Conservation (phyloP, 2,329 filamentous ascomycete species). For the Aspergillus pseudoviridinutans region DNA sequence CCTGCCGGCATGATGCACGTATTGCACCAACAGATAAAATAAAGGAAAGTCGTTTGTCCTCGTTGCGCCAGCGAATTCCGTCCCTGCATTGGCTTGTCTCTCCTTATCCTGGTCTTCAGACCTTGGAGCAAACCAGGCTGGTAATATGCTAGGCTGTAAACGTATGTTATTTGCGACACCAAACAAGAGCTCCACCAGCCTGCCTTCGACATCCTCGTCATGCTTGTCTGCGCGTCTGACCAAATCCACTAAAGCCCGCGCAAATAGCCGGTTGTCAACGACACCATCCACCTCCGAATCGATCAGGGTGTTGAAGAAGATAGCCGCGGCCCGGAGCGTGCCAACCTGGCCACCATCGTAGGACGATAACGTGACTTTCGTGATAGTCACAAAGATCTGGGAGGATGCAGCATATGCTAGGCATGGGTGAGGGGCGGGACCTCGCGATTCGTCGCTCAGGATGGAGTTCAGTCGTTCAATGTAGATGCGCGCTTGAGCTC, state of each 20-base stretch:
- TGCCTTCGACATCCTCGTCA: conserved; percentile 75
- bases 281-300: conserved; percentile 97
- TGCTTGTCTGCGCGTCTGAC: conserved; percentile 66
- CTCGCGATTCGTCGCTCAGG: conserved; percentile 82
- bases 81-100: conserved; percentile 47
- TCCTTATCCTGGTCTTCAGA: conserved; percentile 36
- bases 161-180: conserved; percentile 96
- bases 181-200: conserved; percentile 89
- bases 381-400: conserved; percentile 84
- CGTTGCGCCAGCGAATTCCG: conserved; percentile 76
- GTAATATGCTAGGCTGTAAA: conserved; percentile 77
- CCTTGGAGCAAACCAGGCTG: conserved; percentile 81
- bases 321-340: conserved; percentile 78
- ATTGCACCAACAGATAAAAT: conserved; percentile 93
- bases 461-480: conserved; percentile 60
- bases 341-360: conserved; percentile 63
- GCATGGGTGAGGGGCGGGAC: conserved; percentile 85
- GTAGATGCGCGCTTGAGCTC: conserved; percentile 48
- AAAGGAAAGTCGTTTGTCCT: conserved; percentile 91
- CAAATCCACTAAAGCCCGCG: conserved; percentile 80
- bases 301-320: conserved; percentile 85
- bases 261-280: conserved; percentile 80
- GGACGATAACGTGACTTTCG: conserved; percentile 80
- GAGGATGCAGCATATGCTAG: conserved; percentile 80
- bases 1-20: conserved; percentile 91